Base-by-base conservation (phyloP, 2,329 filamentous ascomycete species). In the Sporothrix globosa region DNA sequence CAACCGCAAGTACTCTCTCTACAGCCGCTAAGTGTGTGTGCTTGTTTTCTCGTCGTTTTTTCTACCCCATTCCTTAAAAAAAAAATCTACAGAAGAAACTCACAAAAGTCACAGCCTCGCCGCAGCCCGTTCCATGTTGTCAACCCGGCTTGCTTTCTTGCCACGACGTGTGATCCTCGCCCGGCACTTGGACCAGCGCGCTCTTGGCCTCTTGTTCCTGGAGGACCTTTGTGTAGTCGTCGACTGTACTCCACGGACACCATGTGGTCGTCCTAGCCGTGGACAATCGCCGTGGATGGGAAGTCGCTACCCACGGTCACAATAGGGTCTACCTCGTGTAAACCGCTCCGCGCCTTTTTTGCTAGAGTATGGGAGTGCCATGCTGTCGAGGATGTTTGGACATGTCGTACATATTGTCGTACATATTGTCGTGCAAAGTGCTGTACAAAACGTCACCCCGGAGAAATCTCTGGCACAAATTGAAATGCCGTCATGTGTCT, bases 21-120 rank as follows among this genome's bases (percentile, higher is more conserved):
- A 34, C 7, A 9, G 34, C 34, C 34, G 34, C 34, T 34, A 34
- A 9, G 9, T 34, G 34, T 9, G 9, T 34, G 34, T 1, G 5
- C 6, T 34, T 34, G 1, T 34, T 9, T 34, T 9, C 1, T 34
- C 34, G 5, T 34, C 9, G 7, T 34, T 1, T 9, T 34, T 34
- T 34, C 4, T 34, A 34, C 9, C 5, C 34, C 27, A 30, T 30
- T 30, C 5, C 5, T 30, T 30, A 30, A 30, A 30, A 2, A 30
- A 30, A 30, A 4, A 0, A 3, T 2, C 27, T 4, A 30, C 27
- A 4, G 27, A 30, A 30, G 27, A 30, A 4, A 21, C 52, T 61
- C 67, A 11, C 52, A 27, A 27, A 60, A 69, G 44, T 68, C 67
- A 50, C 61, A 68, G 3, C 53, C 67, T 30, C 52, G 39, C 27